Percentiles rank a stretch among this genome's conserved stretches.
phyloP scores from a whole-genome alignment of 495 filamentous ascomycete genomes.

The Xylaria acuta region DNA sequence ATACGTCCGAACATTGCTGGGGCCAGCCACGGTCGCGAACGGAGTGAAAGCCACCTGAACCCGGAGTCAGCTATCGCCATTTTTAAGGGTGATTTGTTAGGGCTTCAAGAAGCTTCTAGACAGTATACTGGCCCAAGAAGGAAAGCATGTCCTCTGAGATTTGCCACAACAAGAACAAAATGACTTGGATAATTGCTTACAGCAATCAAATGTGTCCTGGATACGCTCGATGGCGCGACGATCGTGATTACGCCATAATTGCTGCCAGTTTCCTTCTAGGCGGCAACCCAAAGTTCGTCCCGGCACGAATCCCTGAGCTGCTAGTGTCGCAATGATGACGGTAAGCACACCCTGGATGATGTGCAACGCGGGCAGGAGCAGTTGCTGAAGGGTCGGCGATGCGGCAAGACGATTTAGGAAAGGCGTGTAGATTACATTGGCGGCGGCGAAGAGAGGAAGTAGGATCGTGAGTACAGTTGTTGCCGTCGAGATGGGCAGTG shows the following conservation, averaged over 20 bases:
- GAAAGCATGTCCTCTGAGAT: not conserved
- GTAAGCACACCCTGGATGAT: constrained; percentile 55
- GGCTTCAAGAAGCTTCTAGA: not conserved
- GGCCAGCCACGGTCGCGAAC: constrained; percentile 65
- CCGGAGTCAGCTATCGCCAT: not conserved
- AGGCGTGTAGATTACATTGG: constrained; percentile 44
- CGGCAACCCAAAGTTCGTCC: constrained; percentile 54
- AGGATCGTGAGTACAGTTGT: constrained; percentile 57
- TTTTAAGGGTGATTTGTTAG: not conserved
- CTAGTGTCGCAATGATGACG: constrained; percentile 61
- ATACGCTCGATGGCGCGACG: constrained; percentile 60
- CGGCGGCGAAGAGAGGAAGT: constrained; percentile 57
- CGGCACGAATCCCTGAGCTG: constrained; percentile 60
- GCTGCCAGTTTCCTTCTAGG: constrained; percentile 61
- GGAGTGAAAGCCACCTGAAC: constrained; percentile 55
- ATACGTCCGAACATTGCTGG: constrained; percentile 6
- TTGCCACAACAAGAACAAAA: not conserved
- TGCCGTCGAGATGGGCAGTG: constrained; percentile 56
- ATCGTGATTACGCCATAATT: constrained; percentile 56
- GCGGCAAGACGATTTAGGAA: constrained; percentile 31
- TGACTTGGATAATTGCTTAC: constrained; percentile 33
- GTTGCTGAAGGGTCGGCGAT: constrained; percentile 36
- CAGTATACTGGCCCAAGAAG: not conserved
- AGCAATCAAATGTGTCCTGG: constrained; percentile 70
- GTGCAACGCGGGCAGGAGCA: constrained; percentile 46